These are phyloP conservation scores for Mortierella hygrophila DNA, from an alignment of 192 early-diverging fungal species.

Conservation along the genomic window DNA sequence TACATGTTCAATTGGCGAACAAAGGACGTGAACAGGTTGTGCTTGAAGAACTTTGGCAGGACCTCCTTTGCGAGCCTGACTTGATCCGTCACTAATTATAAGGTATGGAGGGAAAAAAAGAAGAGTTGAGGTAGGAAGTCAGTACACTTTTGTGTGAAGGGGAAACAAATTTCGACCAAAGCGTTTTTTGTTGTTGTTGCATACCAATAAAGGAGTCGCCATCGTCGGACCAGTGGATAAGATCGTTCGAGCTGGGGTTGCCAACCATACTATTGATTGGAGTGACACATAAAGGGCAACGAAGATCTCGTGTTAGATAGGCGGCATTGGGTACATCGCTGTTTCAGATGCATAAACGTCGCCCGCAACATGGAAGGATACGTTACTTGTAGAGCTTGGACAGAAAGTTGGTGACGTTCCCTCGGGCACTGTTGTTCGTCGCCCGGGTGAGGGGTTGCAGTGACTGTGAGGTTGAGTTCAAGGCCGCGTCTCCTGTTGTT, in stretches of 20 bases:
- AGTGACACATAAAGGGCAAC: too few relatives aligned
- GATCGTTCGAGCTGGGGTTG: conserved; percentile 79
- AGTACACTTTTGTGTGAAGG: background rate
- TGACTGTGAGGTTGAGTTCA: conserved; percentile 18
- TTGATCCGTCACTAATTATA: conserved; percentile 66
- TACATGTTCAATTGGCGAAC: conserved; percentile 97
- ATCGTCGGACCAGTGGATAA: conserved; percentile 91
- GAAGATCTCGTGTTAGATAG: background rate
- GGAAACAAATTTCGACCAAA: background rate
- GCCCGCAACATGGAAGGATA: background rate
- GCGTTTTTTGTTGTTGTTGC: background rate
- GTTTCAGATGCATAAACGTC: background rate
- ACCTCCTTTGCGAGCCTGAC: conserved; percentile 87
- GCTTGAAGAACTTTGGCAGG: conserved; percentile 91
- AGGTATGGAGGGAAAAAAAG: background rate
- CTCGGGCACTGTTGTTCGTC: conserved; percentile 24
- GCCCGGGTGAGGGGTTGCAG: conserved; percentile 31
- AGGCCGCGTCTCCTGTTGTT: background rate
- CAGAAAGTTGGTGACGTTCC: conserved; percentile 35
- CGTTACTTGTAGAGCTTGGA: conserved; percentile 49
- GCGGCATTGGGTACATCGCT: background rate
- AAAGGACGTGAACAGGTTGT: conserved; percentile 92
- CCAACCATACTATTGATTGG: conserved; percentile 83
- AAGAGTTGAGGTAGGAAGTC: background rate
- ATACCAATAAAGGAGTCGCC: conserved; percentile 88